These are phyloP conservation scores for Hypoxylon fuscum DNA, from an alignment of 495 filamentous ascomycete genomes.

Conservation along the genomic window DNA sequence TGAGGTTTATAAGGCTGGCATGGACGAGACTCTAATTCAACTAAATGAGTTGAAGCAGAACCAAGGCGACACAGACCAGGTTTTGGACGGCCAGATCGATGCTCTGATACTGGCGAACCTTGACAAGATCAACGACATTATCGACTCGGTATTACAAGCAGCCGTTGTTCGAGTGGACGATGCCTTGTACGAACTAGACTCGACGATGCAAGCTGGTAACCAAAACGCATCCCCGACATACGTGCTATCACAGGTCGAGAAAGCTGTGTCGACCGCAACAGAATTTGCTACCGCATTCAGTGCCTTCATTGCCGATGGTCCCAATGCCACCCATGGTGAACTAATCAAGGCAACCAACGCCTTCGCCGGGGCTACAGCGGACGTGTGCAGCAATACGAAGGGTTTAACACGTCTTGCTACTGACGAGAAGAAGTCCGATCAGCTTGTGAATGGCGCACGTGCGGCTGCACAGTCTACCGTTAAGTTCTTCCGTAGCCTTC, in stretches of 20 bases:
- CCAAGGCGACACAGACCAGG: slow-evolving; percentile 80
- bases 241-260: slow-evolving; percentile 95
- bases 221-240: slow-evolving; percentile 97
- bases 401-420: slow-evolving; percentile 92
- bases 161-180: slow-evolving; percentile 96
- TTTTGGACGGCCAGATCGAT: slow-evolving; percentile 90
- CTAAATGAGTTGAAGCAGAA: slow-evolving; percentile 79
- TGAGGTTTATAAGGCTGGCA: slow-evolving; percentile 93
- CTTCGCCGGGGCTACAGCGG: slow-evolving; percentile 88
- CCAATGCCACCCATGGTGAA: slow-evolving; percentile 88
- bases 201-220: slow-evolving; percentile 97
- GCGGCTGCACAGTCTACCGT: slow-evolving; percentile 88
- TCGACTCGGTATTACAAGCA: slow-evolving; percentile 93
- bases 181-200: slow-evolving; percentile 95
- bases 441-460: slow-evolving; percentile 80
- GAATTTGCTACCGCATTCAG: slow-evolving; percentile 98
- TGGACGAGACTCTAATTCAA: slow-evolving; percentile 93
- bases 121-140: slow-evolving; percentile 94
- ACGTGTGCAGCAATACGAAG: slow-evolving; percentile 96
- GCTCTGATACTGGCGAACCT: slow-evolving; percentile 83
- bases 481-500: slow-evolving; percentile 93
- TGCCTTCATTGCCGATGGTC: slow-evolving; percentile 96
- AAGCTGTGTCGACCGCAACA: slow-evolving; percentile 90
- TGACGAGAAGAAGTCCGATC: slow-evolving; percentile 91
- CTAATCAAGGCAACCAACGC: slow-evolving; percentile 92